These are phyloP conservation scores for Orbilia quercus DNA, from an alignment of 2,329 filamentous ascomycete genomes.

Conservation along the genomic window DNA sequence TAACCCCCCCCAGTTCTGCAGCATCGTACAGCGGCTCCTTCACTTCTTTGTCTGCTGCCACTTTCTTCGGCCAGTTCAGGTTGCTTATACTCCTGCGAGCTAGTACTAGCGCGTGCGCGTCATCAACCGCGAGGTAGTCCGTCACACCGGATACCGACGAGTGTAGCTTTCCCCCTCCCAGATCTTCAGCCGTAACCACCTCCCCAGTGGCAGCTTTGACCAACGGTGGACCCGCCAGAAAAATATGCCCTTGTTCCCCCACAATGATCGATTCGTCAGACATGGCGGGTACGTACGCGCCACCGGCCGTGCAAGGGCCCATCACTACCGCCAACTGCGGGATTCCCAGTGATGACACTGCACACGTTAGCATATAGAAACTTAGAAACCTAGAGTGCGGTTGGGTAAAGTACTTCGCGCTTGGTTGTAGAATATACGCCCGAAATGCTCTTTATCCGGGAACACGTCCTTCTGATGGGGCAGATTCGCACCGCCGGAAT, in stretches of 20 bases:
- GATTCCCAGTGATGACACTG: conserved; percentile 83
- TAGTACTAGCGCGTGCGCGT: conserved; percentile 88
- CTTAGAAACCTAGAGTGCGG: not conserved
- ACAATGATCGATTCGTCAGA: conserved; percentile 98
- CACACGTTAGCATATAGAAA: too few relatives aligned
- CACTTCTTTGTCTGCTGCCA: conserved; percentile 63
- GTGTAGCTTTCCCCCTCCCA: conserved; percentile 90
- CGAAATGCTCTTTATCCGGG: conserved; percentile 93
- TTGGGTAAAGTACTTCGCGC: conserved; percentile 70
- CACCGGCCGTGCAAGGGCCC: conserved; percentile 86
- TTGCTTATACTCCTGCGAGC: conserved; percentile 86
- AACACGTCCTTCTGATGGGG: conserved; percentile 97
- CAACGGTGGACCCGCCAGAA: conserved; percentile 90
- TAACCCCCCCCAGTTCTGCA: conserved; percentile 85
- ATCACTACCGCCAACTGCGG: conserved; percentile 96
- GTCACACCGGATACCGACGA: conserved; percentile 91
- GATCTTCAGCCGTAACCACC: conserved; percentile 86
- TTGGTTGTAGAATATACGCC: conserved; percentile 98
- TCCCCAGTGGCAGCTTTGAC: conserved; percentile 97
- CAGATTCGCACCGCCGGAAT: conserved; percentile 93
- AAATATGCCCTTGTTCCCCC: conserved; percentile 94
- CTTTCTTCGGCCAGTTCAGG: conserved; percentile 80
- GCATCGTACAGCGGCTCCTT: conserved; percentile 83
- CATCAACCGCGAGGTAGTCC: conserved; percentile 93
- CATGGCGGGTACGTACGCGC: conserved; percentile 84